Conservation (phyloP, 192 early-diverging fungal species). For the Oehlia diaphana region DNA sequence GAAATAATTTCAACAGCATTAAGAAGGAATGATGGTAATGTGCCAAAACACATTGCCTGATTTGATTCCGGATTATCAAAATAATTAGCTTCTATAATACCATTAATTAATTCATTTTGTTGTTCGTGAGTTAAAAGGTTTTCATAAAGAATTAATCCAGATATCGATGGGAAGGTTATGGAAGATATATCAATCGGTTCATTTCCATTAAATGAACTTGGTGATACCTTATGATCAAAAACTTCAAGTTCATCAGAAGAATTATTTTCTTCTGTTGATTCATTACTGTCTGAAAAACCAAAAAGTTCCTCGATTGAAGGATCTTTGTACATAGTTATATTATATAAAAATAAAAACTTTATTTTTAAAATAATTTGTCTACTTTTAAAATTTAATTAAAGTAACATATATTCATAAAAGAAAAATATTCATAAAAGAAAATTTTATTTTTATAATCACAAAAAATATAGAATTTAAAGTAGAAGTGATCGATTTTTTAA, state of each 20-base stretch:
- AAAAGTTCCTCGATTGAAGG: constrained; percentile 2
- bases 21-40: constrained; percentile 31
- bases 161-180: constrained; percentile 9
- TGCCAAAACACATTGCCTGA: constrained; percentile 47
- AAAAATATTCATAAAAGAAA: too few species aligned
- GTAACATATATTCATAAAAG: too few species aligned
- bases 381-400: too few species aligned
- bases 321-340: background rate
- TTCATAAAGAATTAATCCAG: constrained; percentile 31
- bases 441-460: too few species aligned
- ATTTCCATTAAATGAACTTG: background rate
- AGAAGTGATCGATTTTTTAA: too few species aligned
- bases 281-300: background rate
- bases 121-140: constrained; percentile 34
- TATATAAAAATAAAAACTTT: too few species aligned
- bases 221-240: background rate
- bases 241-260: background rate
- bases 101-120: constrained; percentile 34
- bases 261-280: background rate
- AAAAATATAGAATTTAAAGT: too few species aligned
- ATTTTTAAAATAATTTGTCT: too few species aligned
- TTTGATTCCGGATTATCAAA: constrained; percentile 32
- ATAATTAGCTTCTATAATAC: constrained; percentile 27
- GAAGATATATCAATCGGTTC: background rate
- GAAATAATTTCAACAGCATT: constrained; percentile 2